Evolutionary conservation across 768 basidiomycete genomes (phyloP), one percentile per base, ranked within the genome.

Genomic region (Asterophora lycoperdoides): DNA sequence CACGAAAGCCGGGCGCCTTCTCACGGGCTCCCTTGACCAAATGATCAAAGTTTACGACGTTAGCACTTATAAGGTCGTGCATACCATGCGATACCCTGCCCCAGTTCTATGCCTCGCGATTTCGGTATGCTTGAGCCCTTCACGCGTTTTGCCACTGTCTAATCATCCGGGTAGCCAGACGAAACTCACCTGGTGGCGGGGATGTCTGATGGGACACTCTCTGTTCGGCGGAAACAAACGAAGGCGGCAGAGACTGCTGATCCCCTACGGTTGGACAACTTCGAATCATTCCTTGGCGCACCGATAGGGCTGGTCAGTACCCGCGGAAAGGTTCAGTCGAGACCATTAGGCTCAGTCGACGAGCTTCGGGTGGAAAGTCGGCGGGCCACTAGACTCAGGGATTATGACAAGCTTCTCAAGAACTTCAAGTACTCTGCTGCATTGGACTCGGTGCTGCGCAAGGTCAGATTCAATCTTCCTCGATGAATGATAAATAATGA

Each of bases 31-130:
- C 36, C 73, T 99, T 53, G 96, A 99, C 64, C 93, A 95, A 57
- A 89, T 99, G 88, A 91, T 98, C 49, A 99, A 99, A 69, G 94
- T 97, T 29, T 99, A 98, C 70, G 95, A 98, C 66, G 83, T 94
- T 32, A 81, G 87, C 62, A 82, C 82, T 13, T 97, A 95, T 75
- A 89, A 89, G 60, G 96, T 99, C 30, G 84, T 96, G 11, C 96
- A 99, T 61, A 97, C 96, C 4, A 98, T 99, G 92, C 85, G 96
- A 38, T 98, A 98, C 67, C 90, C 95, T 4, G 92, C 93, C 4
- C 91, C 93, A 5, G 68, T 99, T 1, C 75, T 99, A 14, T 91
- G 86, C 60, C 72, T 98, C 36, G 93, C 93, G 13, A 76, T 98
- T 39, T 97, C 95, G 51, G 94, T 95, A 67, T 60, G 85, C 74